Evolutionary conservation across 768 basidiomycete genomes (phyloP).

Genomic region (Mycena floridula): DNA sequence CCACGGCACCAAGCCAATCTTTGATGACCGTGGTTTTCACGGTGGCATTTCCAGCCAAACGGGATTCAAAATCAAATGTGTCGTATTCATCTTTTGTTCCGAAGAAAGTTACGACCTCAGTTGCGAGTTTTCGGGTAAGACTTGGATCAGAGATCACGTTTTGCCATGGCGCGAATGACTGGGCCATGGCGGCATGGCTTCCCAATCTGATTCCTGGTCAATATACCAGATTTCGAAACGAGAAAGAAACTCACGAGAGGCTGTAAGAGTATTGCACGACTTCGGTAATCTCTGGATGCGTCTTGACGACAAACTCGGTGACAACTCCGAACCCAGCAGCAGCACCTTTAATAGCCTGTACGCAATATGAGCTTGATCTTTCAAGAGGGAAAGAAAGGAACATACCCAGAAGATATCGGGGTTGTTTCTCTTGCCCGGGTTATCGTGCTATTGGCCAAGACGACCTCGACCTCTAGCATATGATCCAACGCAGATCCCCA

Average conservation of each 20-base stretch:
- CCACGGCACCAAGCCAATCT: background rate
- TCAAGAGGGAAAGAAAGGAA: constrained; percentile 21
- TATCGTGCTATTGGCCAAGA: constrained; percentile 15
- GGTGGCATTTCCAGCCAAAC: too few species aligned
- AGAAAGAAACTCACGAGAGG: constrained; percentile 13
- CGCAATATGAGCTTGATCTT: constrained; percentile 1
- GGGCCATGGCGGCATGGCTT: background rate
- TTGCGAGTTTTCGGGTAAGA: background rate
- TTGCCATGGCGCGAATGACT: background rate
- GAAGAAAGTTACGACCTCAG: constrained; percentile 1
- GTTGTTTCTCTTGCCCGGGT: constrained; percentile 13
- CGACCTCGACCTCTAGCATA: constrained; percentile 13
- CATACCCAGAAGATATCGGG: constrained; percentile 17
- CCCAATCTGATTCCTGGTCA: too few species aligned
- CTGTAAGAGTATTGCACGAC: constrained; percentile 8
- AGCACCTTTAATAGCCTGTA: constrained; percentile 21
- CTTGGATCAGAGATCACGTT: background rate
- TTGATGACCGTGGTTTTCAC: background rate
- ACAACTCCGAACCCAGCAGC: constrained; percentile 21
- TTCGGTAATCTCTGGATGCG: constrained; percentile 8
- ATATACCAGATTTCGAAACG: constrained; percentile 8
- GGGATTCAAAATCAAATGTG: background rate
- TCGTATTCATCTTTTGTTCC: background rate
- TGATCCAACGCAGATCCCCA: constrained; percentile 19
- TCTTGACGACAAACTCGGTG: constrained; percentile 16